Base-by-base conservation (phyloP, 1,284 basidiomycete species). In the Sporisorium scitamineum region DNA sequence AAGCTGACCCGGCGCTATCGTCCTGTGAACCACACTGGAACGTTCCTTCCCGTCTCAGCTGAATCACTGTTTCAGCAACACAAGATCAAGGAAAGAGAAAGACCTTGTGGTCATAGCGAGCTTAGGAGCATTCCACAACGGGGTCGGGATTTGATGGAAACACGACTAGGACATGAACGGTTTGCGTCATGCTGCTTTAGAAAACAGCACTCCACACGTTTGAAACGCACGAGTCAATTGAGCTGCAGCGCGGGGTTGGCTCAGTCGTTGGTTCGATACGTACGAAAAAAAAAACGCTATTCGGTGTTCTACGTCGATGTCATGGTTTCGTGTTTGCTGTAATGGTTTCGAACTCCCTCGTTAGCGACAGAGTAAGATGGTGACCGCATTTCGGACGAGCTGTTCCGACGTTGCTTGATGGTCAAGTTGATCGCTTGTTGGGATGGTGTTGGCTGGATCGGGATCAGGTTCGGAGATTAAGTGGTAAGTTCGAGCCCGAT, bases 121-220 rank as follows among this genome's bases (percentile, higher is more conserved):
- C n/a, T n/a, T n/a, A n/a, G n/a, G n/a, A n/a, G n/a, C n/a, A n/a
- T n/a, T n/a, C n/a, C n/a, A n/a, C n/a, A n/a, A n/a, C n/a, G n/a
- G n/a, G n/a, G n/a, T n/a, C n/a, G n/a, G n/a, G n/a, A n/a, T n/a
- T n/a, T n/a, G n/a, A n/a, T n/a, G n/a, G n/a, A n/a, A n/a, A n/a
- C n/a, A n/a, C n/a, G n/a, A n/a, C n/a, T n/a, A n/a, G n/a, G n/a
- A n/a, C n/a, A n/a, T n/a, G n/a, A 27, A n/a, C 7, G n/a, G 3
- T 34, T 52, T 51, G 42, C 62, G 62, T 64, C 62, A 64, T 64
- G 55, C 50, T 64, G 62, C 62, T 2, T 24, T 31, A 0, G n/a
- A 14, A n/a, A 6, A 22, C 31, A 22, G 3, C 14, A 9, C 45
- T 34, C 42, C 59, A 54, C 61, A 34, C 20, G 27, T 5, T n/a